Conservation (phyloP, 176 grass and related monocot genomes). For the Chrysopogon serrulatus region DNA sequence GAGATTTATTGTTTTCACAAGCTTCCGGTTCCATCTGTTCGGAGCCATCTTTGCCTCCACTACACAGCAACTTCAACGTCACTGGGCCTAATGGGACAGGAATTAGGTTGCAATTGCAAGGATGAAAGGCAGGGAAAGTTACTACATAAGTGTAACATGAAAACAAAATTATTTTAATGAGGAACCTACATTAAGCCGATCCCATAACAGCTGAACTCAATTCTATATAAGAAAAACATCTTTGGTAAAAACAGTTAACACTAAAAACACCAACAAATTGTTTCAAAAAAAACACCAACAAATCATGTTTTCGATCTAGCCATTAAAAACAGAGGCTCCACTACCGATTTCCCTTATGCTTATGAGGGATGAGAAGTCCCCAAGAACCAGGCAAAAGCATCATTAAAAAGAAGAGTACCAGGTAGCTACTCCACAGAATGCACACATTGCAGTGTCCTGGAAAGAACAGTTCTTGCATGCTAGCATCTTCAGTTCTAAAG, state of each 20-base stretch:
- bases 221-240: background rate
- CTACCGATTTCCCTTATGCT: background rate
- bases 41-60: constrained; percentile 40
- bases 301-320: background rate
- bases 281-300: no score
- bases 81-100: constrained; percentile 47
- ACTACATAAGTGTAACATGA: background rate
- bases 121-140: background rate
- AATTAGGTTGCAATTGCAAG: constrained; percentile 16
- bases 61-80: constrained; percentile 54
- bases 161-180: background rate
- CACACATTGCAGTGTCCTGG: background rate
- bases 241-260: constrained; percentile 13
- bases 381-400: background rate
- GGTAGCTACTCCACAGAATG: background rate
- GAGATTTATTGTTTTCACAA: constrained; percentile 37
- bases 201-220: background rate
- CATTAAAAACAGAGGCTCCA: background rate
- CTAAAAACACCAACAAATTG: background rate
- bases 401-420: background rate
- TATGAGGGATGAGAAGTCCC: background rate
- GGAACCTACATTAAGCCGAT: background rate
- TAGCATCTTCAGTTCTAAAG: constrained; percentile 21
- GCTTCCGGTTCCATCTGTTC: constrained; percentile 26
- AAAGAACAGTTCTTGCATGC: constrained; percentile 7